These are phyloP conservation scores for Lactifluus subvellereus DNA, from an alignment of 768 basidiomycete species.

Conservation along the genomic window DNA sequence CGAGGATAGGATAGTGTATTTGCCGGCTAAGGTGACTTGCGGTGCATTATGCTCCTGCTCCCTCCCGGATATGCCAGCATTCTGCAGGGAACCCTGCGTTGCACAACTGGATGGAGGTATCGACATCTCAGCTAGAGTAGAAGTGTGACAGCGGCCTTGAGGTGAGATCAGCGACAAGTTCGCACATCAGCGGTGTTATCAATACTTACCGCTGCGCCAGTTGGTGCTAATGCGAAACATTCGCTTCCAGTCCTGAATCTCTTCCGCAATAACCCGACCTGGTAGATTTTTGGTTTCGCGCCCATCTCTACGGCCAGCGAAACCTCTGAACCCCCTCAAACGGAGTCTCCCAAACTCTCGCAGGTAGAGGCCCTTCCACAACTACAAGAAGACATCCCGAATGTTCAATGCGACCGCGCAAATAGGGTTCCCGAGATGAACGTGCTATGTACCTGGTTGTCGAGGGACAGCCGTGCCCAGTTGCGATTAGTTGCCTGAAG, in stretches of 20 bases:
- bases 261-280: slow-evolving; percentile 36
- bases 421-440: slow-evolving; percentile 22
- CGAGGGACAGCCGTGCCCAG: slow-evolving; percentile 61
- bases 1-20: slow-evolving; percentile 16
- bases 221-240: slow-evolving; percentile 83
- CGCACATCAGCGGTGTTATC: slow-evolving; percentile 8
- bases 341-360: slow-evolving; percentile 59
- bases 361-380: slow-evolving; percentile 67
- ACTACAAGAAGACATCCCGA: slow-evolving; percentile 31
- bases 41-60: slow-evolving; percentile 19
- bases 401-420: slow-evolving; percentile 20
- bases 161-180: neutral
- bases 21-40: slow-evolving; percentile 19
- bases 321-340: slow-evolving; percentile 62
- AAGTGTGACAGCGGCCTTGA: slow-evolving; percentile 52
- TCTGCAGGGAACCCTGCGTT: neutral
- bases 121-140: slow-evolving; percentile 6
- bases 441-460: slow-evolving; percentile 51
- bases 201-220: slow-evolving; percentile 64
- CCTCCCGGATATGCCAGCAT: neutral
- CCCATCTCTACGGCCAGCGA: slow-evolving; percentile 49
- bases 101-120: neutral
- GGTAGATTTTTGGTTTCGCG: slow-evolving; percentile 57
- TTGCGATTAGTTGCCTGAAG: slow-evolving; percentile 56
- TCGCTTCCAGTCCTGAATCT: slow-evolving; percentile 69